phyloP scores from a whole-genome alignment of 2,329 filamentous ascomycete genomes.

The Epicoccum sorghinum region DNA sequence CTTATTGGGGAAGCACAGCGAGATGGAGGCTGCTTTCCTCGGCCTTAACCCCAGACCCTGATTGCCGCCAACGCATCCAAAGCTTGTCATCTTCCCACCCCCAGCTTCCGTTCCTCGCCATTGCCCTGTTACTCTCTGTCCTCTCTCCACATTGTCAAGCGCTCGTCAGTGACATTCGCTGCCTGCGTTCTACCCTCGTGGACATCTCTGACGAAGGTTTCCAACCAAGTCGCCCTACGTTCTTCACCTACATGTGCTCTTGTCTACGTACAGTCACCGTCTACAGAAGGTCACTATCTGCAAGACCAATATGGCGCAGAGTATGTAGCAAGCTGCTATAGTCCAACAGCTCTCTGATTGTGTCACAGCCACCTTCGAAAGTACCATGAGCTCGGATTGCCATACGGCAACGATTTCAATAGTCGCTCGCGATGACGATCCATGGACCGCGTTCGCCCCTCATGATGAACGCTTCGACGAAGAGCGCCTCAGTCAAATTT shows the following conservation, averaged over 20 bases:
- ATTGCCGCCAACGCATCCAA: neutral
- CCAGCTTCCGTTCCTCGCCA: slow-evolving; percentile 13
- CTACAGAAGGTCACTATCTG: slow-evolving; percentile 1
- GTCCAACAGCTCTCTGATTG: neutral
- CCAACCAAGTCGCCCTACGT: neutral
- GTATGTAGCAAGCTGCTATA: slow-evolving; percentile 4
- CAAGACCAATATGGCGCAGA: slow-evolving; percentile 28
- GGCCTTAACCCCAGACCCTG: neutral
- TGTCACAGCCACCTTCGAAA: slow-evolving; percentile 30
- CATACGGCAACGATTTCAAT: slow-evolving; percentile 17
- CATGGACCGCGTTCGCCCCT: slow-evolving; percentile 21
- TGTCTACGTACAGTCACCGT: neutral
- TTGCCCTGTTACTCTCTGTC: neutral
- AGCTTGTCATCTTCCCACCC: slow-evolving; percentile 17
- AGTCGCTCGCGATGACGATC: slow-evolving; percentile 26
- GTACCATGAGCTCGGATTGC: slow-evolving; percentile 19
- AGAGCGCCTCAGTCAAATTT: slow-evolving; percentile 20
- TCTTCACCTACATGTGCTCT: slow-evolving; percentile 4
- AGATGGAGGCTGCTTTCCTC: neutral
- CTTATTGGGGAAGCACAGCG: neutral
- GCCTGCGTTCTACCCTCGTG: neutral
- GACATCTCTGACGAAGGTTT: neutral
- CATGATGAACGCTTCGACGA: slow-evolving; percentile 20
- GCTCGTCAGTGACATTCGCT: neutral
- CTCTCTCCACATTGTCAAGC: neutral